Percentiles rank a stretch among this genome's conserved stretches.
phyloP scores from a whole-genome alignment of 495 filamentous ascomycete species.

The Pyrenopolyporus hunteri region DNA sequence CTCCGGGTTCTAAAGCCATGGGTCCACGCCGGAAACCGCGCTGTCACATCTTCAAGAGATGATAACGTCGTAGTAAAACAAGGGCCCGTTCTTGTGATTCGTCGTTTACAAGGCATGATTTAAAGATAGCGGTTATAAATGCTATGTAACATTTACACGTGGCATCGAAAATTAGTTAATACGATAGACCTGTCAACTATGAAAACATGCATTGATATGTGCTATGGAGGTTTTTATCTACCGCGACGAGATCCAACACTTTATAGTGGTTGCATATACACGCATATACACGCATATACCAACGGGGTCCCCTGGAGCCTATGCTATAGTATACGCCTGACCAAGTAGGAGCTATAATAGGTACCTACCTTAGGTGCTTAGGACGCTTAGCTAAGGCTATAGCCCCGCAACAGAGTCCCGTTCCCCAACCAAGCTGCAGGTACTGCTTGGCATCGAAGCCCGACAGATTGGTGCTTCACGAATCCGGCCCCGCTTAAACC shows the following conservation, averaged over 20 bases:
- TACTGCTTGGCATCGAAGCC: constrained; percentile 21
- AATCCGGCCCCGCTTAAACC: not conserved
- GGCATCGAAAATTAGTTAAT: constrained; percentile 7
- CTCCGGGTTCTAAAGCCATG: constrained; percentile 2
- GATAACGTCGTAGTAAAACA: constrained; percentile 27
- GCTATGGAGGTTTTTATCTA: too few relatives aligned
- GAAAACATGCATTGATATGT: too few relatives aligned
- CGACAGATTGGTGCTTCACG: constrained; percentile 2
- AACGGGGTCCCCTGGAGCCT: too few relatives aligned
- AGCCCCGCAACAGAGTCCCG: constrained; percentile 30
- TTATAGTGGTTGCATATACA: too few relatives aligned
- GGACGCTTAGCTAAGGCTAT: constrained; percentile 6
- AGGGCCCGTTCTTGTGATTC: constrained; percentile 16
- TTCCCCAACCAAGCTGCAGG: constrained; percentile 9
- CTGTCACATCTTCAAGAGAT: constrained; percentile 33
- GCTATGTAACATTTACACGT: constrained; percentile 23
- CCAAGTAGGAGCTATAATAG: too few relatives aligned
- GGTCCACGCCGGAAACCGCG: constrained; percentile 10
- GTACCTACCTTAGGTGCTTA: not conserved
- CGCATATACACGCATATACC: too few relatives aligned
- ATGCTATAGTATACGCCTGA: too few relatives aligned
- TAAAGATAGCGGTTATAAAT: constrained; percentile 16
- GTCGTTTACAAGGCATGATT: constrained; percentile 26
- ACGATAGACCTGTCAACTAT: constrained; percentile 6
- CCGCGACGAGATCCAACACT: too few relatives aligned